Conservation (phyloP, 371 early-diverging fungal species). For the Dichotomocladium elegans region DNA sequence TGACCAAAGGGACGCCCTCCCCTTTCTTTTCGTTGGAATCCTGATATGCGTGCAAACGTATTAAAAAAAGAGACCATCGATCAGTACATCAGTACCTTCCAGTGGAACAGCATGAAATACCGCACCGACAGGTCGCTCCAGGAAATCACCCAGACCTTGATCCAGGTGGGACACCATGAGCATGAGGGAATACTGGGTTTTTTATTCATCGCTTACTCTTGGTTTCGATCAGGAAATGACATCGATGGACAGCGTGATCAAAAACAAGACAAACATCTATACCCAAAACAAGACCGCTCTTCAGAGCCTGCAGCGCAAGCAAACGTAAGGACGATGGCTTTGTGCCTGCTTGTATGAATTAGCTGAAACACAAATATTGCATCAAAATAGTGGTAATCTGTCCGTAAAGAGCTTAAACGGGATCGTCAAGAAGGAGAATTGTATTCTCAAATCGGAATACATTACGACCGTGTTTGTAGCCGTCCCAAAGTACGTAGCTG, state of each 20-base stretch:
- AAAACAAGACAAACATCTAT: slow-evolving; percentile 81
- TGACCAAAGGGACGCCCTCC: no score
- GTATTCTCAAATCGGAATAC: slow-evolving; percentile 90
- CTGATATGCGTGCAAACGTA: no score
- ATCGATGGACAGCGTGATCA: slow-evolving; percentile 82
- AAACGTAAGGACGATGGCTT: slow-evolving; percentile 51
- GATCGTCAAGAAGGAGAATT: slow-evolving; percentile 88
- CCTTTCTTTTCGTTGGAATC: no score
- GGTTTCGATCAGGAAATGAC: slow-evolving; percentile 86
- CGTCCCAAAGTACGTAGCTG: slow-evolving; percentile 73
- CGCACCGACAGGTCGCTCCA: slow-evolving; percentile 87
- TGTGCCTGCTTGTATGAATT: neutral
- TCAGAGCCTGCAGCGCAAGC: slow-evolving; percentile 75
- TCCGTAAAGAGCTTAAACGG: slow-evolving; percentile 82
- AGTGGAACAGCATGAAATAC: slow-evolving; percentile 97
- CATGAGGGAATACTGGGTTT: neutral
- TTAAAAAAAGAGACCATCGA: slow-evolving; percentile 76
- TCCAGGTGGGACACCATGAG: slow-evolving; percentile 25
- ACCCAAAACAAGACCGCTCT: slow-evolving; percentile 76
- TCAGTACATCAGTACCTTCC: slow-evolving; percentile 77
- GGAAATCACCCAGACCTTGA: slow-evolving; percentile 77
- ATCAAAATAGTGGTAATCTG: slow-evolving; percentile 78
- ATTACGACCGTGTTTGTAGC: slow-evolving; percentile 91
- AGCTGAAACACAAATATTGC: neutral
- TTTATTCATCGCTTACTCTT: no score